Evolutionary conservation across 331 rosid genomes (phyloP).

Genomic region (Rhamnella rubrinervis): DNA sequence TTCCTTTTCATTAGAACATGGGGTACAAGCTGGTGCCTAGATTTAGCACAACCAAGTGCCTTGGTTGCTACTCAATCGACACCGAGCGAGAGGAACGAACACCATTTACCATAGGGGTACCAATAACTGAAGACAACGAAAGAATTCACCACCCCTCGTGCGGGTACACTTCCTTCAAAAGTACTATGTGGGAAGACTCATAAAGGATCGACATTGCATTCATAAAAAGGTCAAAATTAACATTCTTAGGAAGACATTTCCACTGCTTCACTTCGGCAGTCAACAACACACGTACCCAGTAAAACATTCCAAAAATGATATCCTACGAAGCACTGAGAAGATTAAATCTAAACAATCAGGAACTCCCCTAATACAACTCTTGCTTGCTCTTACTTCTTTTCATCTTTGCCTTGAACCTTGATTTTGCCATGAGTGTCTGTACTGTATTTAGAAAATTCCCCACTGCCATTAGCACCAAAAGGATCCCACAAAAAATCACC

Average conservation of each 20-base stretch:
- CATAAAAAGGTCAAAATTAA: conserved; percentile 21
- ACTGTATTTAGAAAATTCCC: conserved; percentile 91
- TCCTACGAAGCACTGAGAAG: conserved; percentile 18
- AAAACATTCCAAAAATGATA: conserved; percentile 25
- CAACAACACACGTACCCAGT: conserved; percentile 1
- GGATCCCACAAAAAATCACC: conserved; percentile 86
- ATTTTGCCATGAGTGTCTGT: conserved; percentile 76
- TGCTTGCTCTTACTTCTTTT: conserved; percentile 89
- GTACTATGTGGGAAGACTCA: neutral
- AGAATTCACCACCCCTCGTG: no score
- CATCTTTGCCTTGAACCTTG: conserved; percentile 98
- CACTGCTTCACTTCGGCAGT: neutral
- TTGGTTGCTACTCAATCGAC: no score
- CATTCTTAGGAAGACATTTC: conserved; percentile 6
- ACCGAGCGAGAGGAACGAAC: no score
- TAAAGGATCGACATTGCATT: conserved; percentile 5
- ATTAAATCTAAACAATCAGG: conserved; percentile 12
- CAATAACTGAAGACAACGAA: no score
- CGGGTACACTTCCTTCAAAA: neutral
- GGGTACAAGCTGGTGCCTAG: no score
- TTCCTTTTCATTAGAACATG: no score
- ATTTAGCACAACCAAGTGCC: no score
- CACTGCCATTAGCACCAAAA: conserved; percentile 85
- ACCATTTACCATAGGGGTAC: no score
- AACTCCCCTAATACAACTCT: conserved; percentile 45